Evolutionary conservation across 306 rosid species (phyloP).

Genomic region (Neltuma alba): DNA sequence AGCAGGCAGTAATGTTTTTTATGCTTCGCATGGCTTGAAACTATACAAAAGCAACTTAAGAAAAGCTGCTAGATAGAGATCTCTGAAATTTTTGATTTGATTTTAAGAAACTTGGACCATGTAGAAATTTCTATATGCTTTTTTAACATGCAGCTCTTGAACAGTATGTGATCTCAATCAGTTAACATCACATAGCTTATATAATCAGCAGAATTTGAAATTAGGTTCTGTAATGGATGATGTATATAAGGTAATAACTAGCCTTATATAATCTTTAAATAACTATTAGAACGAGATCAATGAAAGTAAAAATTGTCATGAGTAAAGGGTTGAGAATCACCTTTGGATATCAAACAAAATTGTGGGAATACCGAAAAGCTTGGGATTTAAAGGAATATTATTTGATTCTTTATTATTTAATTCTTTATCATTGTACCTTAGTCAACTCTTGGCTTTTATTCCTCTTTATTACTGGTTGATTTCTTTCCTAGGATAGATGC

Average conservation of each 20-base stretch:
- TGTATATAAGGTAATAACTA: neutral
- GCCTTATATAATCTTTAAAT: neutral
- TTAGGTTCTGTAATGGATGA: neutral
- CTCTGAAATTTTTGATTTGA: slow-evolving; percentile 11
- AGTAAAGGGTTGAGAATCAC: slow-evolving; percentile 36
- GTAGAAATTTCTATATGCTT: slow-evolving; percentile 6
- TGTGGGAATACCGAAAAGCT: no score
- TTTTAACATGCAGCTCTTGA: neutral
- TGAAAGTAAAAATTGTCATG: neutral
- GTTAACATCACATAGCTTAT: neutral
- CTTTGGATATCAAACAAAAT: slow-evolving; percentile 60
- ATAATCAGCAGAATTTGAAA: neutral
- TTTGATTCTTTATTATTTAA: no score
- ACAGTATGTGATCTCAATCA: neutral
- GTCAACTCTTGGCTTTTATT: no score
- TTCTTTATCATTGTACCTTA: no score
- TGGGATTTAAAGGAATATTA: no score
- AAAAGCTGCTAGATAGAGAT: neutral
- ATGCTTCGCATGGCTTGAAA: neutral
- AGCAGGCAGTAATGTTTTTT: neutral
- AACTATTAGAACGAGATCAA: slow-evolving; percentile 21
- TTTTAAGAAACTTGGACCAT: neutral
- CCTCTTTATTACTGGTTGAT: no score
- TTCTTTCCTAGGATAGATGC: no score
- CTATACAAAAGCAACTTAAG: neutral